These are phyloP conservation scores for Fomes fomentarius DNA, from an alignment of 1,284 basidiomycete genomes.

Conservation along the genomic window DNA sequence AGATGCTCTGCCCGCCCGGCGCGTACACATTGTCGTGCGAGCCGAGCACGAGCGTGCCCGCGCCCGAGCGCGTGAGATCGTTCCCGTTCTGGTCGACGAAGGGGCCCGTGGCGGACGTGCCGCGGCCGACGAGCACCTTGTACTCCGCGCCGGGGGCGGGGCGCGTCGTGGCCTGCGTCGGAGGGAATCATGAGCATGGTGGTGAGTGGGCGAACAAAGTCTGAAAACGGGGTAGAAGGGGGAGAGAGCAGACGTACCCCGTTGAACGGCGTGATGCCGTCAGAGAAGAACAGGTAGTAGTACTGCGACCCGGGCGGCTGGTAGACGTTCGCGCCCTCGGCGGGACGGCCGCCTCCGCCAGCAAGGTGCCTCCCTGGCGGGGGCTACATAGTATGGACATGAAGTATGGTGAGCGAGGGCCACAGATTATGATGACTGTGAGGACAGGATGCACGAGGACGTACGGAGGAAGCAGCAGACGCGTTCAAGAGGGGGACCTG, in stretches of 20 bases:
- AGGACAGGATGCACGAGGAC: neutral
- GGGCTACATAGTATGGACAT: neutral
- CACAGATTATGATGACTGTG: neutral
- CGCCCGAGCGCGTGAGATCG: conserved; percentile 15
- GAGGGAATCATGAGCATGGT: no score
- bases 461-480: neutral
- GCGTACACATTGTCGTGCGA: conserved; percentile 39
- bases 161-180: conserved; percentile 19
- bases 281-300: conserved; percentile 9
- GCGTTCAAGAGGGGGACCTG: conserved; percentile 1
- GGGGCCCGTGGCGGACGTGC: conserved; percentile 29
- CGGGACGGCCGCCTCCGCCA: neutral
- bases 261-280: conserved; percentile 3
- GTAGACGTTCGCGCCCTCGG: conserved; percentile 6
- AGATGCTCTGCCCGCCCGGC: conserved; percentile 32
- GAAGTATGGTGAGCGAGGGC: neutral
- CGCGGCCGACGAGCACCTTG: conserved; percentile 34
- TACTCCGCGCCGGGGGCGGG: conserved; percentile 31
- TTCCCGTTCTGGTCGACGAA: conserved; percentile 32
- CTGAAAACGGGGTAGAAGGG: neutral
- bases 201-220: no score
- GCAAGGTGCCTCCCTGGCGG: conserved; percentile 4
- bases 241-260: conserved; percentile 1
- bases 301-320: conserved; percentile 3
- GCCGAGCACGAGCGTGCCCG: conserved; percentile 35